Percentiles rank a stretch among this genome's conserved stretches.
Conservation (phyloP, 2,329 filamentous ascomycete genomes). For the Apiospora koreana region DNA sequence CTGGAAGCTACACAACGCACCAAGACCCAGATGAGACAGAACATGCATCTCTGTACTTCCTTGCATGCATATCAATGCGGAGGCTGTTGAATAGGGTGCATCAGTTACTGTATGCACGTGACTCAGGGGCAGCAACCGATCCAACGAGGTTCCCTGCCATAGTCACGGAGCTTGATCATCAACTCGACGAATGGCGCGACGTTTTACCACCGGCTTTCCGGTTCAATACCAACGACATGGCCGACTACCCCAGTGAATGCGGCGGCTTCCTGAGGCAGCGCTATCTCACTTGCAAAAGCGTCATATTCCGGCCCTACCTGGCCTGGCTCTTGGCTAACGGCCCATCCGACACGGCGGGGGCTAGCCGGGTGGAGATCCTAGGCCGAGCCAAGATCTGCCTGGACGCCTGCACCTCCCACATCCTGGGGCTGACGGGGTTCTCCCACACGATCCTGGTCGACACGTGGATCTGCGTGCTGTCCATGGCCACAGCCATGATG, state of each 20-base stretch:
- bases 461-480: conserved; percentile 56
- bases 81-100: conserved; percentile 49
- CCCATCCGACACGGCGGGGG: conserved; percentile 15
- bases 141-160: conserved; percentile 47
- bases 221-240: conserved; percentile 32
- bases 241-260: conserved; percentile 38
- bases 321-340: conserved; percentile 47
- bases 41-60: conserved; percentile 52
- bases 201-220: conserved; percentile 44
- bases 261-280: conserved; percentile 51
- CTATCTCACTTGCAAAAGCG: conserved; percentile 52
- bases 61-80: conserved; percentile 54
- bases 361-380: conserved; percentile 24
- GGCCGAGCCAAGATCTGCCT: conserved; percentile 41
- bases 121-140: conserved; percentile 45
- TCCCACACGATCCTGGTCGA: conserved; percentile 53
- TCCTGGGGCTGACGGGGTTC: conserved; percentile 48
- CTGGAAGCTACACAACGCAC: conserved; percentile 49
- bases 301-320: conserved; percentile 54
- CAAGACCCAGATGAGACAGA: conserved; percentile 39
- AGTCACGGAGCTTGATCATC: conserved; percentile 49
- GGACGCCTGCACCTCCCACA: conserved; percentile 49
- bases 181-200: conserved; percentile 50
- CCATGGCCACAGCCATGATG: conserved; percentile 52
- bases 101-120: conserved; percentile 49